Evolutionary conservation across 345 rosid genomes (phyloP).

Genomic region (Rhodomyrtus tomentosa): DNA sequence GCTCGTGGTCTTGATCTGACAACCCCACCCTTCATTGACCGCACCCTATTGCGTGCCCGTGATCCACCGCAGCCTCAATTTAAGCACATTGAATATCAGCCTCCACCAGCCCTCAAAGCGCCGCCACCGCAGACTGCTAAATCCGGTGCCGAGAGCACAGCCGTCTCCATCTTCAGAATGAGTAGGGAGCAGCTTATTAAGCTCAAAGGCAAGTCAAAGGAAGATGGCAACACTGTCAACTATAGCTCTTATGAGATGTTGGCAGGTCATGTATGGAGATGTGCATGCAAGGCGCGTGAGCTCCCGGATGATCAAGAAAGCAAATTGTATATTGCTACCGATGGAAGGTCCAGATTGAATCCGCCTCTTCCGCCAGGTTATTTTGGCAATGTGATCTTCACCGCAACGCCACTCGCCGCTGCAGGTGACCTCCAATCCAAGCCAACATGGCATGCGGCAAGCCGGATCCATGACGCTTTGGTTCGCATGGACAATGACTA

Average conservation of each 20-base stretch:
- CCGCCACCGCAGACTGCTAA: conserved; percentile 11
- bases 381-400: conserved; percentile 89
- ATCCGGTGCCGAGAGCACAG: conserved; percentile 28
- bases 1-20: conserved; percentile 75
- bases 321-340: conserved; percentile 84
- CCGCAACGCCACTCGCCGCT: conserved; percentile 67
- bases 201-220: conserved; percentile 77
- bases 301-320: conserved; percentile 59
- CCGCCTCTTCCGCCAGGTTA: conserved; percentile 84
- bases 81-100: conserved; percentile 71
- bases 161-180: conserved; percentile 62
- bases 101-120: conserved; percentile 57
- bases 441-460: conserved; percentile 86
- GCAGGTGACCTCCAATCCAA: conserved; percentile 62
- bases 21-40: conserved; percentile 71
- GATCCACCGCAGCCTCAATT: conserved; percentile 83
- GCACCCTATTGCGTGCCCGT: conserved; percentile 70
- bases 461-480: conserved; percentile 66
- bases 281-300: conserved; percentile 63
- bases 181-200: conserved; percentile 46
- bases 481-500: conserved; percentile 76
- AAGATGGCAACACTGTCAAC: conserved; percentile 50
- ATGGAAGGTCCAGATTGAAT: conserved; percentile 65
- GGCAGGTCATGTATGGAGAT: conserved; percentile 91
- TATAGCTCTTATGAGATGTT: conserved; percentile 90